phyloP scores from a whole-genome alignment of 768 basidiomycete species.

The Glaciozyma antarctica region DNA sequence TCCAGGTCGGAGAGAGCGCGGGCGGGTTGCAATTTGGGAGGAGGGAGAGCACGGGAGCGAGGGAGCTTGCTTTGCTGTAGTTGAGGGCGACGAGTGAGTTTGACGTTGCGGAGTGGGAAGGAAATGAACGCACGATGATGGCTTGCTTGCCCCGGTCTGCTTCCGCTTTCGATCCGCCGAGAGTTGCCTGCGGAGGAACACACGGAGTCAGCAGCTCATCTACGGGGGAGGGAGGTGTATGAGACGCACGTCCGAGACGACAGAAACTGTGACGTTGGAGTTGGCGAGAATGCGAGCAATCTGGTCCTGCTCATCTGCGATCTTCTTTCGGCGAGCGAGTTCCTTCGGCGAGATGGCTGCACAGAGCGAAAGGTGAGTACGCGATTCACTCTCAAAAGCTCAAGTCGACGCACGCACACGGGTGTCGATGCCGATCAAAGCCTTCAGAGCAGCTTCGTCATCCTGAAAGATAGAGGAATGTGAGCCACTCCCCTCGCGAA shows the following conservation, averaged over 20 bases:
- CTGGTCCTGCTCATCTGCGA: neutral
- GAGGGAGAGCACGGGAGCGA: no score
- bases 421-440: neutral
- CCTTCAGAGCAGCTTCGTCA: neutral
- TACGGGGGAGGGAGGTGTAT: neutral
- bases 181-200: neutral
- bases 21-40: no score
- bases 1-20: no score
- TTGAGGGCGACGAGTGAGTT: no score
- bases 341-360: neutral
- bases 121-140: neutral
- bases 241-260: neutral
- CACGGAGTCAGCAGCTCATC: neutral
- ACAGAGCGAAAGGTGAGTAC: neutral
- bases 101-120: neutral
- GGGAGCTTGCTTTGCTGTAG: no score
- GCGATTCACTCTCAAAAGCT: neutral
- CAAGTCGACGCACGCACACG: neutral
- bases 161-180: neutral
- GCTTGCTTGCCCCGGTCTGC: neutral
- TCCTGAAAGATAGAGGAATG: neutral
- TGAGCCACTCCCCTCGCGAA: no score
- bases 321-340: neutral
- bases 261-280: neutral
- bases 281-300: neutral